Conservation (phyloP, 345 rosid species). For the Tarenaya hassleriana region DNA sequence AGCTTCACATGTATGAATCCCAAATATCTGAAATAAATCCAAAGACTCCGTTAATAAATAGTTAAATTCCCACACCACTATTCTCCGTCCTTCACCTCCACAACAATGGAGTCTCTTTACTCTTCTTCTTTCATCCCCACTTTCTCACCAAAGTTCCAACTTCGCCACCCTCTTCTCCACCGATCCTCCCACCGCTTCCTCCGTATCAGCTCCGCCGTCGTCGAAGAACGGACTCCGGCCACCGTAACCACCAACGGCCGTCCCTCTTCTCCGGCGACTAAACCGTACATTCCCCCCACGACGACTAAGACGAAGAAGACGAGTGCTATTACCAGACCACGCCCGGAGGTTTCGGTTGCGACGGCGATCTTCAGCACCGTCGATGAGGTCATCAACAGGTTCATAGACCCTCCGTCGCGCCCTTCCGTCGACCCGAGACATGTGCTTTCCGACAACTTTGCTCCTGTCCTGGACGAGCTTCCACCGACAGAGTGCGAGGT, state of each 20-base stretch:
- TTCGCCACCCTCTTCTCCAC: constrained; percentile 10
- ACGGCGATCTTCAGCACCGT: constrained; percentile 22
- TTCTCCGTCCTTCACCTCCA: constrained; percentile 16
- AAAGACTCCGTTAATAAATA: constrained; percentile 16
- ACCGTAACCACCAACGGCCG: constrained; percentile 15
- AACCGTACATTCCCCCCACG: constrained; percentile 14
- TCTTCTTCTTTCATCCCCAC: constrained; percentile 25
- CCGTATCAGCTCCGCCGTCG: constrained; percentile 26
- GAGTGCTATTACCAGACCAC: too few species aligned
- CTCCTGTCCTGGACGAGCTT: constrained; percentile 34
- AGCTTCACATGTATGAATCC: too few species aligned
- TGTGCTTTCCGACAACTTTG: constrained; percentile 34
- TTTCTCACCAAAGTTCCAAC: constrained; percentile 8
- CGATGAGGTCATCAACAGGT: constrained; percentile 32
- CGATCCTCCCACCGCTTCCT: constrained; percentile 15
- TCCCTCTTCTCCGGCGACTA: neutral
- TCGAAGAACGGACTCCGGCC: constrained; percentile 23
- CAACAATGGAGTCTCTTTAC: constrained; percentile 32
- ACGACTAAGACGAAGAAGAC: too few species aligned
- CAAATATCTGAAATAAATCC: too few species aligned
- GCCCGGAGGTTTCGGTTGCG: constrained; percentile 13
- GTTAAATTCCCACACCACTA: constrained; percentile 24
- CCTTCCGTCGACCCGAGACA: constrained; percentile 33
- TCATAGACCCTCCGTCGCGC: constrained; percentile 35
- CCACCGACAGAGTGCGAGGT: constrained; percentile 30